Base-by-base conservation (phyloP, 2,329 filamentous ascomycete species). In the Stemphylium beticola region DNA sequence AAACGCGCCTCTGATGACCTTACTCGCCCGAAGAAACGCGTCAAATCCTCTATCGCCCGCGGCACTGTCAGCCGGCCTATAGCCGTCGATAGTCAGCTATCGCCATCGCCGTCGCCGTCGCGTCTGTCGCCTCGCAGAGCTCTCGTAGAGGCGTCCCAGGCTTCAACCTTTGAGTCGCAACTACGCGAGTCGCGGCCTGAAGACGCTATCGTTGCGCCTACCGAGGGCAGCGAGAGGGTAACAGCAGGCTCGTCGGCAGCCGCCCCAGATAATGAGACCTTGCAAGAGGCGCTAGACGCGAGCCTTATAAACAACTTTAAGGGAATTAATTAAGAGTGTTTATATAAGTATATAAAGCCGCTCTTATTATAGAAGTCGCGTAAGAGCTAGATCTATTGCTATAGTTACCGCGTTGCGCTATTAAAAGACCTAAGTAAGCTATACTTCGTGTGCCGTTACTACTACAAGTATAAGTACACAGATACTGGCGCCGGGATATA, bases 291-390 rank as follows among this genome's bases (percentile, higher is more conserved):
- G 1, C 33, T 48, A 7, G 22, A 48, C 45, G 45, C 34, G 4
- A 3, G 33, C 10, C 36, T 49, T 20, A 49, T 40, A 12, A 34
- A 49, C 24, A 40, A 49, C 1, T 33, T 32, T 15, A 12, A 49
- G 8, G 36, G 45, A 22, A 49, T 49, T n/a, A 18, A 49, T 49
- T 49, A n/a, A 34, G 33, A 22, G 20, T 24, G 45, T 26, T 49
- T 49, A 32, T 32, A 40, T 22, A 49, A 49, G 45, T 49, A 15
- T 49, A 29, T n/a, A 39, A 26, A 22, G n/a, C n/a, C n/a, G n/a
- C n/a, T n/a, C n/a, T n/a, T n/a, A n/a, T n/a, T n/a, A n/a, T n/a
- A n/a, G n/a, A n/a, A n/a, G n/a, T n/a, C n/a, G n/a, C n/a, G n/a
- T n/a, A 49, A 49, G 33, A 49, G 45, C 34, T 49, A 18, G 45